Evolutionary conservation across 2,329 filamentous ascomycete genomes (phyloP), one percentile per base, ranked within the genome.

Genomic region (Fusarium proliferatum): DNA sequence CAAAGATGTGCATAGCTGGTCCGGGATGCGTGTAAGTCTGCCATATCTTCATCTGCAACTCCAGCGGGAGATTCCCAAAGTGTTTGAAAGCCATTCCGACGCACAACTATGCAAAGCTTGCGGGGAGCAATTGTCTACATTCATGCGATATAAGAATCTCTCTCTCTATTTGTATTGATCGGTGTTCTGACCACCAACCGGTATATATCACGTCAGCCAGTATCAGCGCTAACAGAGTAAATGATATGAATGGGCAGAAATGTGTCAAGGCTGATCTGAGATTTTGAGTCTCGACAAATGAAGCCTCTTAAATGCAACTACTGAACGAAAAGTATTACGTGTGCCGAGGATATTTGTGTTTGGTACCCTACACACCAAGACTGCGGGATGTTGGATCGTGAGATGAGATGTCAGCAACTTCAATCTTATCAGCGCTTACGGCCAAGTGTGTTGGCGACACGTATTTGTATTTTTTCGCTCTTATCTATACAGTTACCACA

Each of bases 1-100:
- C 77, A 13, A 80, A 78, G 26, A 80, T 30, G 30, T 80, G 77
- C 72, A 80, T 79, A 11, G 76, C 72, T 16, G 78, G 70, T 1
- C 70, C 74, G 3, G 67, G 34, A 4, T 61, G 52, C 1, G 48
- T 53, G 48, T 72, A 75, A 8, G 60, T 28, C 17, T 78, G 72
- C 77, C 76, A 79, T 45, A 78, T 64, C 49, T 77, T 74, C 4
- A 64, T 66, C 61, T 78, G 77, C 15, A 79, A 67, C 57, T 79
- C 77, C 23, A 66, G 21, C 2, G 77, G 77, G 34, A 79, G 69
- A 10, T 56, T 60, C 10, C 66, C 33, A 62, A 79, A 78, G 41
- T 64, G 52, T 30, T 52, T 64, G 23, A 78, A 79, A 8, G 72
- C n/a, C 76, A 78, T 78, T 49, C 15, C 13, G n/a, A 42, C 17